phyloP scores from a whole-genome alignment of 257 asterid species.

The Gentiana macrophylla region DNA sequence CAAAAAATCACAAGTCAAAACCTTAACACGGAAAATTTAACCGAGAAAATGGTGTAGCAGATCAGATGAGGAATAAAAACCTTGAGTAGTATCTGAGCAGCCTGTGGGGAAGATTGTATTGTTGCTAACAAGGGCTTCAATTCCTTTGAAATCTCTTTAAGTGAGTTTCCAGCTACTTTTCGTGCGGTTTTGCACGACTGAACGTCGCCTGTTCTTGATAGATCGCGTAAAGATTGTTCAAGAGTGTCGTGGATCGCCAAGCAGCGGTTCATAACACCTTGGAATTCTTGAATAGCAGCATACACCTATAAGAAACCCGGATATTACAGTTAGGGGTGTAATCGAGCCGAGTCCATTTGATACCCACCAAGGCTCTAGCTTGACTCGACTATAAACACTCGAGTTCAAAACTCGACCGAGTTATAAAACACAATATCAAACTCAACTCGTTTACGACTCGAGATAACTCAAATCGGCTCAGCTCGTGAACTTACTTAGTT shows the following conservation, averaged over 20 bases:
- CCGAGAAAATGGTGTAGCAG: not conserved
- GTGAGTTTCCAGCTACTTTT: slow-evolving; percentile 60
- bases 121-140: slow-evolving; percentile 67
- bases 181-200: slow-evolving; percentile 92
- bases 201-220: slow-evolving; percentile 84
- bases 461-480: too few species aligned
- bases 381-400: too few species aligned
- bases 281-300: slow-evolving; percentile 66
- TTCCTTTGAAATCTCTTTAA: slow-evolving; percentile 76
- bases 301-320: slow-evolving; percentile 38
- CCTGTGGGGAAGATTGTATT: slow-evolving; percentile 53
- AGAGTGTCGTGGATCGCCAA: slow-evolving; percentile 64
- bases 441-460: too few species aligned
- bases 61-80: slow-evolving; percentile 23
- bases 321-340: too few species aligned
- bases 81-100: slow-evolving; percentile 71
- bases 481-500: too few species aligned
- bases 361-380: too few species aligned
- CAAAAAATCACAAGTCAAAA: too few species aligned
- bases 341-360: too few species aligned
- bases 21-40: not conserved
- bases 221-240: slow-evolving; percentile 83
- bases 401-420: too few species aligned
- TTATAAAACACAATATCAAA: too few species aligned
- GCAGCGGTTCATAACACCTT: slow-evolving; percentile 41